phyloP scores from a whole-genome alignment of 108 stramenopile genomes.

The Stephanodiscus triporus region DNA sequence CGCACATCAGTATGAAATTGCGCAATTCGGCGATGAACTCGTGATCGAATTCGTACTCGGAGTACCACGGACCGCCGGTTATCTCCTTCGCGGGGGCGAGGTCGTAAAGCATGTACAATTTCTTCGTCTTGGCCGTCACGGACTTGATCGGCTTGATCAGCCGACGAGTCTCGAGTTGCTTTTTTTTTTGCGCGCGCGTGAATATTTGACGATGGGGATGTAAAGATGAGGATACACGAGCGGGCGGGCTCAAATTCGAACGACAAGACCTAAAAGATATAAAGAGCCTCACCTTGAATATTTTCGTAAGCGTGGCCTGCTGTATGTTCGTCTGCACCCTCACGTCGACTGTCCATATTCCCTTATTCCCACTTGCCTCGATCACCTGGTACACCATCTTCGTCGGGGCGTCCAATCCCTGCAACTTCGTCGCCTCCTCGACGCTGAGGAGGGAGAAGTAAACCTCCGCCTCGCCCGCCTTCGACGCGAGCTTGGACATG shows the following conservation, averaged over 20 bases:
- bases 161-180: constrained; percentile 80
- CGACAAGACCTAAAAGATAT: not conserved
- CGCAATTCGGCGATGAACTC: constrained; percentile 95
- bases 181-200: not conserved
- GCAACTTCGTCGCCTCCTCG: constrained; percentile 72
- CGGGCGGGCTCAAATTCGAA: too few relatives aligned
- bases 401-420: constrained; percentile 80
- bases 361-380: constrained; percentile 90
- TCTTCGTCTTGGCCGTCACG: constrained; percentile 95
- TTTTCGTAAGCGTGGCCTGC: constrained; percentile 91
- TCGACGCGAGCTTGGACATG: constrained; percentile 64
- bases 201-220: too few relatives aligned
- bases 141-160: constrained; percentile 96
- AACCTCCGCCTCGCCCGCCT: constrained; percentile 53
- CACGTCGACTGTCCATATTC: constrained; percentile 98
- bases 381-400: constrained; percentile 93
- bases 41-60: constrained; percentile 96
- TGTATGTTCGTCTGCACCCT: constrained; percentile 87
- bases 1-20: constrained; percentile 77
- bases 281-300: constrained; percentile 71
- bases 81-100: constrained; percentile 94
- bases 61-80: constrained; percentile 98
- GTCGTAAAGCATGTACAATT: constrained; percentile 96
- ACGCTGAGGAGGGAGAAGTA: constrained; percentile 70
- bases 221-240: too few relatives aligned